Conservation (phyloP, 2,329 filamentous ascomycete species). For the Verticillium zaregamsianum region DNA sequence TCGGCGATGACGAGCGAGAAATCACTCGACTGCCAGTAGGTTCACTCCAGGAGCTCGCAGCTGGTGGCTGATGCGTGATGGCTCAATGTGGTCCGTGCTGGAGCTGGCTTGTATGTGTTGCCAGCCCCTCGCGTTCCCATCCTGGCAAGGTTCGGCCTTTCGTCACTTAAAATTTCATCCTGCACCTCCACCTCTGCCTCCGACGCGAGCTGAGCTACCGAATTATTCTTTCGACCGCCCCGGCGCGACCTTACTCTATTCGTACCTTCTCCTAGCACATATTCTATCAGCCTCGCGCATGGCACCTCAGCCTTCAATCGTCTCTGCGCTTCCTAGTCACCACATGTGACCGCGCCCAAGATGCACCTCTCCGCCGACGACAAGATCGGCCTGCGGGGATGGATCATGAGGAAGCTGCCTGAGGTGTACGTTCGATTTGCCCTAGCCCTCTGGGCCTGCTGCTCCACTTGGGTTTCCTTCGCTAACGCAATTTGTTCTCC, state of each 20-base stretch:
- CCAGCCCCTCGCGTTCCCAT: neutral
- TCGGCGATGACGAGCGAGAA: too few species aligned
- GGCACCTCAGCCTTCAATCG: neutral
- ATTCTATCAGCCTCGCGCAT: neutral
- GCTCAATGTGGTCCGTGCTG: neutral
- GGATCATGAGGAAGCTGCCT: conserved; percentile 59
- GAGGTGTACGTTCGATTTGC: conserved; percentile 8
- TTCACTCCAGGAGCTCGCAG: too few species aligned
- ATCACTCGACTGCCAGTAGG: too few species aligned
- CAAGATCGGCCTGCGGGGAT: conserved; percentile 62
- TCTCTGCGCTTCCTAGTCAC: neutral
- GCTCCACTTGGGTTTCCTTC: neutral
- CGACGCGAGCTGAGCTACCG: neutral
- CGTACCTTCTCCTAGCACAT: neutral
- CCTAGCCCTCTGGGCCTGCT: neutral
- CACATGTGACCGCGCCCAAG: neutral
- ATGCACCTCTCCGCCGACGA: conserved; percentile 64
- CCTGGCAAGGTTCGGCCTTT: neutral
- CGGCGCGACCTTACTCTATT: neutral
- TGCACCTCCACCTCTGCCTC: neutral
- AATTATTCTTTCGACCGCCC: neutral
- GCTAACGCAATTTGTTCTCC: conserved; percentile 1
- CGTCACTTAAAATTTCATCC: neutral
- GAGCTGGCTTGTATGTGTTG: neutral
- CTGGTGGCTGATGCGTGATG: too few species aligned